phyloP scores from a whole-genome alignment of 768 basidiomycete species.

The Rhodotorula sphaerocarpa region DNA sequence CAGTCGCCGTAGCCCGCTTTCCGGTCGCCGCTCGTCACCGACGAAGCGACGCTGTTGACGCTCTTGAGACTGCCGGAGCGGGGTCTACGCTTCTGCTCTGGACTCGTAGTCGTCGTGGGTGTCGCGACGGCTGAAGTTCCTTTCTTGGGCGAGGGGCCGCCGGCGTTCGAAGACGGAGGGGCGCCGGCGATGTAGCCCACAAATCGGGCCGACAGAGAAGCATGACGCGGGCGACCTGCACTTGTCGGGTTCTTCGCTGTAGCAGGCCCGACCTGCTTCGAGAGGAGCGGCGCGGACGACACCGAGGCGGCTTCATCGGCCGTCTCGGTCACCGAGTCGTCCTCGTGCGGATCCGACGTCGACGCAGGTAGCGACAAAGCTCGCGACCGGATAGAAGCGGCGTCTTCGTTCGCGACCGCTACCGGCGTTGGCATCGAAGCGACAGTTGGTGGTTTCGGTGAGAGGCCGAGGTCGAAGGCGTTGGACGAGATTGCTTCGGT shows the following conservation, averaged over 20 bases:
- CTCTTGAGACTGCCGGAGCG: constrained; percentile 22
- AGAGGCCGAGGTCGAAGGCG: constrained; percentile 24
- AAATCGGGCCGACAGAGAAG: constrained; percentile 30
- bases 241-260: constrained; percentile 10
- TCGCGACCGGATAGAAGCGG: constrained; percentile 1
- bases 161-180: not conserved
- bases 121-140: no score
- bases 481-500: constrained; percentile 32
- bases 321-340: not conserved
- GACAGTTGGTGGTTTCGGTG: no score
- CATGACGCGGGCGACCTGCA: constrained; percentile 11
- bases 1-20: constrained; percentile 21
- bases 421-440: no score
- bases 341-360: not conserved
- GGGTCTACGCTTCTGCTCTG: not conserved
- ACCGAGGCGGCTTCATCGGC: not conserved
- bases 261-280: not conserved
- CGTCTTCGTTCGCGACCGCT: no score
- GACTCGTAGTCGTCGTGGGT: not conserved
- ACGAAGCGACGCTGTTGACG: constrained; percentile 5
- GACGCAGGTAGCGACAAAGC: constrained; percentile 3
- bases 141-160: not conserved
- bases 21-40: not conserved
- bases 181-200: constrained; percentile 15
- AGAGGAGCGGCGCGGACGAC: not conserved